These are phyloP conservation scores for Solanum neorickii DNA, from an alignment of 257 asterid species.

Conservation along the genomic window DNA sequence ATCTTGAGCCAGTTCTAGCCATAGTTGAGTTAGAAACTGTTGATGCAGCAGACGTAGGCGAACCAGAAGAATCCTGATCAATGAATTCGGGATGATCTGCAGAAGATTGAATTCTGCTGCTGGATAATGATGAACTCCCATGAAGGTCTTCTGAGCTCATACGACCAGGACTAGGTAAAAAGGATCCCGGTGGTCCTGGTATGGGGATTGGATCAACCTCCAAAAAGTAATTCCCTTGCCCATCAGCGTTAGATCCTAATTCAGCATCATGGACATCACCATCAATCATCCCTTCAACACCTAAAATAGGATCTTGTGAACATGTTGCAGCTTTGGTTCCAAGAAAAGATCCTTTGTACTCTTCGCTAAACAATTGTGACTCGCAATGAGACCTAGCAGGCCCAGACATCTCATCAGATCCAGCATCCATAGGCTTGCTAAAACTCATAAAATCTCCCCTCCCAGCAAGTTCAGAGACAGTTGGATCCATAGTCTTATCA, in stretches of 20 bases:
- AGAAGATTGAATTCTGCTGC: conserved; percentile 66
- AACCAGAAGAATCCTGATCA: conserved; percentile 57
- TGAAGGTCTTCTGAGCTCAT: conserved; percentile 69
- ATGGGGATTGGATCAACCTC: conserved; percentile 81
- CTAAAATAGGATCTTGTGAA: conserved; percentile 32
- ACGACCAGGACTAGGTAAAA: conserved; percentile 82
- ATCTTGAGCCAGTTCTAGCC: conserved; percentile 39
- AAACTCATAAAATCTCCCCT: conserved; percentile 26
- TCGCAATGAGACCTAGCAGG: conserved; percentile 19
- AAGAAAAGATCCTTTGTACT: conserved; percentile 15
- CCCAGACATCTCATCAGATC: conserved; percentile 18
- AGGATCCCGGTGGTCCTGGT: conserved; percentile 96
- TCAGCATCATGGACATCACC: conserved; percentile 15
- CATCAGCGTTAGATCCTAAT: conserved; percentile 30
- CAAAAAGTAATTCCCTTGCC: conserved; percentile 40
- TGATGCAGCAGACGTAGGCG: conserved; percentile 62
- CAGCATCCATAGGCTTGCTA: conserved; percentile 31
- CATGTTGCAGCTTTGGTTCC: conserved; percentile 11
- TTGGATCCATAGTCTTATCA: conserved; percentile 11
- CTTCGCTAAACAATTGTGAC: conserved; percentile 18
- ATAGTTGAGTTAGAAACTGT: conserved; percentile 33
- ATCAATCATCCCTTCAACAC: conserved; percentile 31
- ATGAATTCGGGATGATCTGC: conserved; percentile 52
- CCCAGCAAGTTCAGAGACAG: conserved; percentile 13
- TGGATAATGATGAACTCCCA: conserved; percentile 65